Conservation (phyloP, 2,329 filamentous ascomycete genomes). For the Fusarium tricinctum region DNA sequence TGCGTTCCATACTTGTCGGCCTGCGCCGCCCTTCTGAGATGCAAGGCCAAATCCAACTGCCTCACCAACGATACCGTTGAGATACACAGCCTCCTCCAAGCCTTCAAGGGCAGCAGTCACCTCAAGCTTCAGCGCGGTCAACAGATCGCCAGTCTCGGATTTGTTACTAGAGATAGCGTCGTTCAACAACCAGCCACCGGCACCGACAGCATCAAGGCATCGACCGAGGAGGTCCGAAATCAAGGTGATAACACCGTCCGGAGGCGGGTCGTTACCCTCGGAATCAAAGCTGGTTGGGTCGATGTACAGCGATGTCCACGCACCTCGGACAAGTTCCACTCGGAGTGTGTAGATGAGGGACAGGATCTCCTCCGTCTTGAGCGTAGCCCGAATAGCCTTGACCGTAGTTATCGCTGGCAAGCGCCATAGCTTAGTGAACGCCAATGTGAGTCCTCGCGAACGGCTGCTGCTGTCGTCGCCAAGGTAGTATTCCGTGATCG, state of each 20-base stretch:
- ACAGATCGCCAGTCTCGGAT: conserved; percentile 72
- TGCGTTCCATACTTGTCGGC: conserved; percentile 50
- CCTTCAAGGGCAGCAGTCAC: conserved; percentile 79
- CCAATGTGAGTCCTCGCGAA: conserved; percentile 74
- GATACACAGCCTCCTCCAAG: conserved; percentile 75
- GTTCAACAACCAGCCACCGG: conserved; percentile 79
- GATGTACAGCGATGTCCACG: conserved; percentile 81
- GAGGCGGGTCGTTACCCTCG: conserved; percentile 61
- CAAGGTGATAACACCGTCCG: conserved; percentile 77
- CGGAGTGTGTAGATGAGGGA: conserved; percentile 80
- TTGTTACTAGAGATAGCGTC: conserved; percentile 67
- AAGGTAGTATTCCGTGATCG: conserved; percentile 76
- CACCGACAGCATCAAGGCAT: conserved; percentile 81
- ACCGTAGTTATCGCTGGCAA: conserved; percentile 73
- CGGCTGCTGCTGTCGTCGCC: conserved; percentile 74
- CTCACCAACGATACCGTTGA: conserved; percentile 75
- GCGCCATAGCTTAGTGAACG: conserved; percentile 77
- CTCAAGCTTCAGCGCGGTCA: conserved; percentile 76
- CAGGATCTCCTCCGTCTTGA: conserved; percentile 77
- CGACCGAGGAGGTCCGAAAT: conserved; percentile 79
- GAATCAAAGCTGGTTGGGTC: conserved; percentile 66
- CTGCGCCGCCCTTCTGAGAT: conserved; percentile 53
- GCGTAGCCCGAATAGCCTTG: conserved; percentile 72
- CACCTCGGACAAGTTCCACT: conserved; percentile 79
- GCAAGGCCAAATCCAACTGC: conserved; percentile 71